Conservation (phyloP, 108 stramenopile genomes). For the Fistulifera solaris region DNA sequence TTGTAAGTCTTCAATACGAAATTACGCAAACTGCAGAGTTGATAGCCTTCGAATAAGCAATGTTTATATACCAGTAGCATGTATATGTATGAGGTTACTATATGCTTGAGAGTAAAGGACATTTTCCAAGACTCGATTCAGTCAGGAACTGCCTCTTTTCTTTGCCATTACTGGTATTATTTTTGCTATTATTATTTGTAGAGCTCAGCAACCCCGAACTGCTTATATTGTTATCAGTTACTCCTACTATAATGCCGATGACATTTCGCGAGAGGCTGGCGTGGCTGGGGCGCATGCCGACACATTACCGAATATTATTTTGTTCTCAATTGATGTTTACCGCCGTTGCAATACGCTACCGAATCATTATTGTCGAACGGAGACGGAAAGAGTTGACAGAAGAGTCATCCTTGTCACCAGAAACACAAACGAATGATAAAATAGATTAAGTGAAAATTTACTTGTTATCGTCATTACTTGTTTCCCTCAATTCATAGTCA, state of each 20-base stretch:
- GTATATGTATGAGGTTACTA: too few relatives aligned
- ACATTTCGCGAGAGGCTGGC: constrained; percentile 1
- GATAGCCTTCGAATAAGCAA: too few relatives aligned
- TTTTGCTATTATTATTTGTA: too few relatives aligned
- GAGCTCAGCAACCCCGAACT: too few relatives aligned
- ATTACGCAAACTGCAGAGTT: too few relatives aligned
- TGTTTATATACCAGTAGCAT: too few relatives aligned
- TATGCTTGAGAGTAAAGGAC: too few relatives aligned
- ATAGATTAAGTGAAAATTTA: background rate
- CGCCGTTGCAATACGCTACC: background rate
- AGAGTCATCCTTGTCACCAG: background rate
- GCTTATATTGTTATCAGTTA: too few relatives aligned
- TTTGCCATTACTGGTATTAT: too few relatives aligned
- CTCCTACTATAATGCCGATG: background rate
- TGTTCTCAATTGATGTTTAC: constrained; percentile 1
- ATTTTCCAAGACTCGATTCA: too few relatives aligned
- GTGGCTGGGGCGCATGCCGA: constrained; percentile 1
- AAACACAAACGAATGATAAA: background rate
- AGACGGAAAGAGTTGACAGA: background rate
- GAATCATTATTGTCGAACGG: background rate
- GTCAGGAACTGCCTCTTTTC: too few relatives aligned
- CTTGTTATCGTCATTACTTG: background rate
- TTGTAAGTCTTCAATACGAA: too few relatives aligned
- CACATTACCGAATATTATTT: background rate
- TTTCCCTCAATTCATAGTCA: constrained; percentile 14